Base-by-base conservation (phyloP, 2,329 filamentous ascomycete genomes). In the Fusarium musae region DNA sequence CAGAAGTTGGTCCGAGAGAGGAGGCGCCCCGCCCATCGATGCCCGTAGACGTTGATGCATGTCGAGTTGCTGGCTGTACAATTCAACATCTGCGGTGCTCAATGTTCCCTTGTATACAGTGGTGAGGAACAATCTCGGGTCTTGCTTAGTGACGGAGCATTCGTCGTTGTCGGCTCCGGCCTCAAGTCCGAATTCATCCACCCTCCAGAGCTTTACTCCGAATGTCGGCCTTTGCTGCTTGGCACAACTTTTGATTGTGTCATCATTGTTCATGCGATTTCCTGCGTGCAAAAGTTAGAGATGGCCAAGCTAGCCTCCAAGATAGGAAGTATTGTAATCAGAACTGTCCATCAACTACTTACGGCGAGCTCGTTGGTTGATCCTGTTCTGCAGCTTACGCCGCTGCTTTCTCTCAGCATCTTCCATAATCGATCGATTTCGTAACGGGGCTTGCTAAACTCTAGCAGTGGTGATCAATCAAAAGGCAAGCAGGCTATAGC, bases 361-460 rank as follows among this genome's bases (percentile, higher is more conserved):
- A 64, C 63, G 44, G n/a, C 59, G 63, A 34, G 59, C 63, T 47
- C 63, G 47, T 64, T 65, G 59, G 46, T 65, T 65, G 23, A 63
- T 36, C 28, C 63, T 56, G 36, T 65, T 65, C 6, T 65, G 63
- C 23, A 65, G 28, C 30, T 65, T 65, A 17, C 63, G 63, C 13
- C 63, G 47, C 40, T 57, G 59, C 23, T 65, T 65, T 32, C 37
- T 64, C 23, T 65, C 63, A 2, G 23, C n/a, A 19, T 64, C 47
- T 6, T 47, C 47, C 23, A 37, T 23, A 4, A 6, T 23, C 6
- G 19, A n/a, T 9, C 19, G 36, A 16, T 16, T 16, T 10, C 21
- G 8, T 2, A 34, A 2, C 12, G 9, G 17, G 5, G 15, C 17
- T 10, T 19, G 10, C 9, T 26, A 7, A 19, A 10, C 9, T 9